A percentile compares a stretch with the other conserved stretches of the same genome.
These are phyloP conservation scores for Malania oleifera DNA, from an alignment of 164 flowering plant species.

Conservation along the genomic window DNA sequence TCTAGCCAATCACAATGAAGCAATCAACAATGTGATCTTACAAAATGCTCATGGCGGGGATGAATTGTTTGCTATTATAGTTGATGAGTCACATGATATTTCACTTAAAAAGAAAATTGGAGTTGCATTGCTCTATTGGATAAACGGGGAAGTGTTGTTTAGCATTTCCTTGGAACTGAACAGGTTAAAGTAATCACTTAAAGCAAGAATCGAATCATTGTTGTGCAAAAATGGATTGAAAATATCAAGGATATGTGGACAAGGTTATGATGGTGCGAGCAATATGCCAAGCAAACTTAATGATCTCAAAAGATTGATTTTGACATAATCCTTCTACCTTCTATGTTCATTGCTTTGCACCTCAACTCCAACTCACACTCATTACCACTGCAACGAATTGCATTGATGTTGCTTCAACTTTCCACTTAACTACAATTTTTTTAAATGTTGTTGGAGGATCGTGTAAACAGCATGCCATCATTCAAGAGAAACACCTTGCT, in stretches of 20 bases:
- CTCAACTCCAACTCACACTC: constrained; percentile 12
- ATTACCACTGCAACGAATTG: constrained; percentile 4
- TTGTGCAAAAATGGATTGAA: too few relatives aligned
- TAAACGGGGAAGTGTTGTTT: not conserved
- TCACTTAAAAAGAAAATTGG: constrained; percentile 19
- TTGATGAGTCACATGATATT: constrained; percentile 11
- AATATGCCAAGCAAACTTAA: constrained; percentile 14
- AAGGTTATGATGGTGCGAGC: constrained; percentile 17
- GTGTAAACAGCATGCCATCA: constrained; percentile 1
- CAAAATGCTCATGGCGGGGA: constrained; percentile 16
- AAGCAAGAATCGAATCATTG: too few relatives aligned
- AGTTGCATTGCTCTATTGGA: constrained; percentile 13
- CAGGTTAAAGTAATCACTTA: too few relatives aligned
- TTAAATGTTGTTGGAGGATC: constrained; percentile 15
- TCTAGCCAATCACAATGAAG: constrained; percentile 4
- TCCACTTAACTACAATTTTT: constrained; percentile 4
- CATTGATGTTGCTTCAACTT: not conserved
- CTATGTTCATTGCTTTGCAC: constrained; percentile 16
- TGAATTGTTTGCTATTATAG: constrained; percentile 4
- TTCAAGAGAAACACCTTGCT: constrained; percentile 9
- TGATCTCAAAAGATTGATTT: constrained; percentile 6
- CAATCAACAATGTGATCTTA: constrained; percentile 7
- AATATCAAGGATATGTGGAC: constrained; percentile 2
- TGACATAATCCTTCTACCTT: constrained; percentile 8
- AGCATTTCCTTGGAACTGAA: constrained; percentile 1